Evolutionary conservation across 2,329 filamentous ascomycete genomes (phyloP).

Genomic region (Ophiosphaerella korrae): DNA sequence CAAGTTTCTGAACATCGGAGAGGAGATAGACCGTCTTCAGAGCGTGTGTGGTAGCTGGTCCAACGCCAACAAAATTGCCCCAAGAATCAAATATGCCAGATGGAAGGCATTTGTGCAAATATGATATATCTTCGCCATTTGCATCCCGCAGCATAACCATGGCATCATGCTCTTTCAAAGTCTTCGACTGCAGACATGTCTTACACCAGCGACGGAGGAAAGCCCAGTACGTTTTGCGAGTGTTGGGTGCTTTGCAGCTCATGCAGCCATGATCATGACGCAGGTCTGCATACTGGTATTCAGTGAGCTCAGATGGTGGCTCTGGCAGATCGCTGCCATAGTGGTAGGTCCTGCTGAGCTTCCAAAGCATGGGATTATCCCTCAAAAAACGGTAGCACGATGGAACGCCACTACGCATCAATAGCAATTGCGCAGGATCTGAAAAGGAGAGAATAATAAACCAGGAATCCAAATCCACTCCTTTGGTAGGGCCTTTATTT

Average conservation of each 20-base stretch:
- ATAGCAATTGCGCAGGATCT: constrained; percentile 41
- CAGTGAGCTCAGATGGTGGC: constrained; percentile 43
- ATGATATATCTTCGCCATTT: constrained; percentile 33
- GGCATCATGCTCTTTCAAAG: constrained; percentile 38
- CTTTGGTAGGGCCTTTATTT: constrained; percentile 32
- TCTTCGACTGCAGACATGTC: constrained; percentile 43
- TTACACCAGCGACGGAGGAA: constrained; percentile 51
- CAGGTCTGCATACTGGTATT: constrained; percentile 48
- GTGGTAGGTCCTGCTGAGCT: constrained; percentile 42
- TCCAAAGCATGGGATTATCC: constrained; percentile 46
- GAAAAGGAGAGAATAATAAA: constrained; percentile 44
- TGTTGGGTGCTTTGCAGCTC: constrained; percentile 41
- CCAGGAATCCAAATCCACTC: constrained; percentile 42
- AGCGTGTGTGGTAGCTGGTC: constrained; percentile 40
- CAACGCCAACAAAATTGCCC: constrained; percentile 46
- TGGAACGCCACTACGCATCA: constrained; percentile 43
- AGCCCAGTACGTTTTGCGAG: constrained; percentile 51
- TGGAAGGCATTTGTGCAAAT: constrained; percentile 36
- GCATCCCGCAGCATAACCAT: constrained; percentile 30
- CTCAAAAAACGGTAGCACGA: constrained; percentile 42
- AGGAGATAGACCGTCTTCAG: constrained; percentile 40
- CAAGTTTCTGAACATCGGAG: constrained; percentile 36
- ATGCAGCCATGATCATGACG: constrained; percentile 48
- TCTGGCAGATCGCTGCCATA: constrained; percentile 42
- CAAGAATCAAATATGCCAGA: constrained; percentile 46